Evolutionary conservation across 257 asterid species (phyloP), one percentile per base, ranked within the genome.

Genomic region (Marsdenia floribunda): DNA sequence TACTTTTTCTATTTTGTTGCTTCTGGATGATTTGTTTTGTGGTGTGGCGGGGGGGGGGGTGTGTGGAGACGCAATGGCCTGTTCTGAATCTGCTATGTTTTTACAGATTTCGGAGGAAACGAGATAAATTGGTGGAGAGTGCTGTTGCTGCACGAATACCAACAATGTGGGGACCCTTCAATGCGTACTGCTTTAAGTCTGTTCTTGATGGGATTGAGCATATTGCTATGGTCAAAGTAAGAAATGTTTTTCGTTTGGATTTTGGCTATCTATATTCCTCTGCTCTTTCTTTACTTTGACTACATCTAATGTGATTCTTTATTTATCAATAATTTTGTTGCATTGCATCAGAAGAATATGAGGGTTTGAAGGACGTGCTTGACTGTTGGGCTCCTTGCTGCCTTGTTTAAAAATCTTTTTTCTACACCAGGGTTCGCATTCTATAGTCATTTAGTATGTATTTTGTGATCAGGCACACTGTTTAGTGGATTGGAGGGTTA

Each of bases 191-290:
- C 79, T 79, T 29, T 37, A 79, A 75, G 60, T 79, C 82, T 50
- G 58, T 79, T 54, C 52, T 75, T 49, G 82, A 79, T 70, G 82
- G 82, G 42, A 60, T 75, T 60, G 82, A 79, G 70, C 82, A 79
- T 70, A 79, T 79, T 70, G 82, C 76, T n/a, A 75, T 74, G 79
- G 79, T 79, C 37, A 79, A 75, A 69, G 79, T 79, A 50, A 26
- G 81, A 38, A 35, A 59, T 47, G 52, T 6, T 64, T 22, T 35
- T 35, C 46, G 3, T 33, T 16, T 49, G 44, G 53, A 38, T 22
- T 66, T 35, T 8, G 52, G 52, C 3, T 33, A 66, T 66, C 1
- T 26, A 21, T 18, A 33, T 18, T 4, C 22, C 13, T 15, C 22
- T 50, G 16, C 33, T 3, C 11, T 19, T 46, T 57, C 60, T 46